Conservation (phyloP, 345 rosid genomes). For the Rhodomyrtus tomentosa region DNA sequence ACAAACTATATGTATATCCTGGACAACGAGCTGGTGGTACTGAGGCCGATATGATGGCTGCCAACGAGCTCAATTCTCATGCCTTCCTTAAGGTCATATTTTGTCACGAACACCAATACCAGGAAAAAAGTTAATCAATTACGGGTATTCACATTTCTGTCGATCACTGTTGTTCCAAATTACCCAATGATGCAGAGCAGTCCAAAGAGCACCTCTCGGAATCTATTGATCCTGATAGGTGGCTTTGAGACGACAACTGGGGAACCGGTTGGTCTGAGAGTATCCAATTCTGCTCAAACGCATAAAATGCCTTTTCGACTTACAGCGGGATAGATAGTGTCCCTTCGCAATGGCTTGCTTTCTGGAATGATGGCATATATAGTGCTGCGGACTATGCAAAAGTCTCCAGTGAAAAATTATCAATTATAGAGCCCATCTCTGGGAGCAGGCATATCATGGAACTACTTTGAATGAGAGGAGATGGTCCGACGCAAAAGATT, state of each 20-base stretch:
- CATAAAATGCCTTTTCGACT: not conserved
- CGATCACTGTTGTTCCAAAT: not conserved
- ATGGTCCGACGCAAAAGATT: conserved; percentile 39
- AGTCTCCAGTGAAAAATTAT: conserved; percentile 47
- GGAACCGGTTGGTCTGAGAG: conserved; percentile 53
- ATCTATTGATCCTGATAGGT: conserved; percentile 63
- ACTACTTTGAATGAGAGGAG: conserved; percentile 42
- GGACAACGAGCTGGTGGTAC: conserved; percentile 68
- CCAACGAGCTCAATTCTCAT: conserved; percentile 84
- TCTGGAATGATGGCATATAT: conserved; percentile 69
- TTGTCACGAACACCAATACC: not conserved
- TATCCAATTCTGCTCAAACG: not conserved
- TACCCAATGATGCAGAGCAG: conserved; percentile 37
- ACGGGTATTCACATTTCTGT: not conserved
- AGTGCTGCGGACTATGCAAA: conserved; percentile 83
- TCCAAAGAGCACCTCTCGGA: conserved; percentile 40
- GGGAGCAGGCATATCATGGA: conserved; percentile 37
- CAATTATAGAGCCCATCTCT: conserved; percentile 20
- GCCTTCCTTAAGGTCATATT: conserved; percentile 66
- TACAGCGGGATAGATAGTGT: conserved; percentile 5
- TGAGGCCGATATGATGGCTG: conserved; percentile 98
- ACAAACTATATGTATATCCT: conserved; percentile 66
- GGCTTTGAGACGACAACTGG: conserved; percentile 89
- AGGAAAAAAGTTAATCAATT: not conserved
- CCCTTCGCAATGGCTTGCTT: conserved; percentile 74